Evolutionary conservation across 2,329 filamentous ascomycete species (phyloP), one percentile per base, ranked within the genome.

Genomic region (Botrytis hyacinthi): DNA sequence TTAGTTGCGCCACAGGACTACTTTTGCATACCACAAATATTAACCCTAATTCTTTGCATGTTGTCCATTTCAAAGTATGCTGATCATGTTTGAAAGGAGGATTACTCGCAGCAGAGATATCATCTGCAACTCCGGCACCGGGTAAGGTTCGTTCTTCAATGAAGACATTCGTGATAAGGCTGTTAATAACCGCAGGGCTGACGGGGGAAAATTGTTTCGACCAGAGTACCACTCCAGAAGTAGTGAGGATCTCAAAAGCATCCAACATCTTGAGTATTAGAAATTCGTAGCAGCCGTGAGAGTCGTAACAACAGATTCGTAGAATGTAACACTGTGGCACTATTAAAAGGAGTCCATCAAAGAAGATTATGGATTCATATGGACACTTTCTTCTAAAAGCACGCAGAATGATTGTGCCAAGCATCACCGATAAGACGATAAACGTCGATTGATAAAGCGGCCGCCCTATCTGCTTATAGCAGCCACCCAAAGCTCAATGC

Each of bases 181-280:
- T 92, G 86, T 99, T 98, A 86, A 99, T 91, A 77, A 98, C 87
- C 78, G 92, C 90, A 61, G 93, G 89, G 81, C 90, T 94, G 81
- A 97, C 90, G 3, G 92, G 88, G 72, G 91, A 90, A 82, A 95
- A 97, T 40, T 90, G 92, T 81, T 93, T 92, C 75, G 95, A 98
- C 96, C 96, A 99, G 72, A 99, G 89, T 73, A 99, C 96, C 76
- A 99, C 95, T 73, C 96, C 96, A 5, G 95, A 97, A 54, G 95
- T 97, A 75, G 95, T 98, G 75, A 99, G 84, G 77, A 99, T 96
- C 84, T 99, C 95, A 82, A 99, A 99, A 26, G 93, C 92, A 85
- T 99, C 96, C 84, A 99, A 85, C 95, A 98, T 98, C 7, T 67
- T 79, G 75, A 71, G 67, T 63, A 60, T 46, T 2, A 14, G 18